Conservation (phyloP, 192 early-diverging fungal species). For the Podila epicladia region DNA sequence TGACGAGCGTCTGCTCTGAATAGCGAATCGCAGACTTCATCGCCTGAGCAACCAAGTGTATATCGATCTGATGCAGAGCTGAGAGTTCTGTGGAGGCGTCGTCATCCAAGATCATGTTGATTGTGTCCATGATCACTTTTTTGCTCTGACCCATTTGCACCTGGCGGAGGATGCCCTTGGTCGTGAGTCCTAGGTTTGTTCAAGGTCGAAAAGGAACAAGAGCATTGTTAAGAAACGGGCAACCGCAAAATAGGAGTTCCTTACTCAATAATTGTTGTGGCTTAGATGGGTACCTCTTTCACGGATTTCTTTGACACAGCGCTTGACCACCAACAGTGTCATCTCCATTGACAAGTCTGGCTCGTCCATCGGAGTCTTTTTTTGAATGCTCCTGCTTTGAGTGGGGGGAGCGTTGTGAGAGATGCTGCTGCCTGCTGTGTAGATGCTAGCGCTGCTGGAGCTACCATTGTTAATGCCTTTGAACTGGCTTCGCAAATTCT, state of each 20-base stretch:
- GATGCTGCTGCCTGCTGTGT: conserved; percentile 11
- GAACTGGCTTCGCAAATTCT: conserved; percentile 36
- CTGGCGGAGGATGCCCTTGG: conserved; percentile 47
- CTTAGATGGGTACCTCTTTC: conserved; percentile 27
- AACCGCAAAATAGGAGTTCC: not conserved
- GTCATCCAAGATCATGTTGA: conserved; percentile 46
- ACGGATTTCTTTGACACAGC: conserved; percentile 49
- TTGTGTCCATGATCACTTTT: conserved; percentile 25
- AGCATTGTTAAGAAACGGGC: not conserved
- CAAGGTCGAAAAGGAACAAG: not conserved
- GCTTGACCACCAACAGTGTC: conserved; percentile 36
- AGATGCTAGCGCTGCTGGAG: conserved; percentile 10
- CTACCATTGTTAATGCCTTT: not conserved
- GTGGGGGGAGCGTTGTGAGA: conserved; percentile 18
- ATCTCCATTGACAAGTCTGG: conserved; percentile 46
- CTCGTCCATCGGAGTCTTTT: conserved; percentile 27
- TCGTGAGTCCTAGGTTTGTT: conserved; percentile 31
- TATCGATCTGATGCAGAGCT: conserved; percentile 31
- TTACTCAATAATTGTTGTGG: too few species aligned
- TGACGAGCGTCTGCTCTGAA: conserved; percentile 42
- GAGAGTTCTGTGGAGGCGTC: conserved; percentile 47
- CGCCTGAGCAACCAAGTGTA: conserved; percentile 47
- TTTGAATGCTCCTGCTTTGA: conserved; percentile 30
- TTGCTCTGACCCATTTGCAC: conserved; percentile 34
- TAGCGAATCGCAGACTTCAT: conserved; percentile 49